Evolutionary conservation across 2,329 filamentous ascomycete genomes (phyloP), one percentile per base, ranked within the genome.

Genomic region (Albophoma yamanashiensis): DNA sequence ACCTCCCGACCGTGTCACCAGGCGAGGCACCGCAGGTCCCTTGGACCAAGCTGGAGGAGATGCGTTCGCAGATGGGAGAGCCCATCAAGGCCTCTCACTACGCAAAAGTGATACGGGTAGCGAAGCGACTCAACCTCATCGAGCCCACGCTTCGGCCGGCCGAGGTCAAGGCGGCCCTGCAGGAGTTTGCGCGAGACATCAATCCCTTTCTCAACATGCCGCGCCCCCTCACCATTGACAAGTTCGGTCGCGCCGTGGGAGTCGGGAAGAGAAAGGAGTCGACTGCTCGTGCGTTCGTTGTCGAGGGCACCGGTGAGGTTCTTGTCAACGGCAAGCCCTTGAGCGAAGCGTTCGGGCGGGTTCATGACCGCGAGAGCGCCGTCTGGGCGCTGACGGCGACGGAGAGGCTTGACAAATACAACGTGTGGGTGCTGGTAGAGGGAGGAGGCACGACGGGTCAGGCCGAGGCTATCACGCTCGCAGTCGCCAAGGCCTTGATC

Each of bases 371-470:
- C 52, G 94, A 97, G 78, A 97, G 91, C 70, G 93, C 91, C 3
- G 78, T 96, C 4, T 99, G 93, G 93, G 86, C 93, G 9, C 76
- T 99, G 69, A 91, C 92, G 69, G 82, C 86, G 57, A 95, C 92
- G 31, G 81, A 89, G 52, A 82, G 94, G 64, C 76, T 96, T 64
- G 92, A 96, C 79, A 97, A 97, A 75, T 99, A 99, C 80, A 99
- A 99, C 70, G 85, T 97, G 4, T 99, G 91, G 87, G 92, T 88
- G 58, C 76, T 89, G 57, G 90, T 92, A 3, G 81, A 83, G 61
- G 94, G 94, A 60, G 94, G 94, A 65, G 94, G 94, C 67, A 89
- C 89, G 56, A 99, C 94, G 57, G 94, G 94, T 2, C 95, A 99
- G 76, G 93, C 94, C 9, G 94, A 99, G 76, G 92, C 94, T 40